Conservation (phyloP, 108 stramenopile species). For the Schizochytrium sp. region DNA sequence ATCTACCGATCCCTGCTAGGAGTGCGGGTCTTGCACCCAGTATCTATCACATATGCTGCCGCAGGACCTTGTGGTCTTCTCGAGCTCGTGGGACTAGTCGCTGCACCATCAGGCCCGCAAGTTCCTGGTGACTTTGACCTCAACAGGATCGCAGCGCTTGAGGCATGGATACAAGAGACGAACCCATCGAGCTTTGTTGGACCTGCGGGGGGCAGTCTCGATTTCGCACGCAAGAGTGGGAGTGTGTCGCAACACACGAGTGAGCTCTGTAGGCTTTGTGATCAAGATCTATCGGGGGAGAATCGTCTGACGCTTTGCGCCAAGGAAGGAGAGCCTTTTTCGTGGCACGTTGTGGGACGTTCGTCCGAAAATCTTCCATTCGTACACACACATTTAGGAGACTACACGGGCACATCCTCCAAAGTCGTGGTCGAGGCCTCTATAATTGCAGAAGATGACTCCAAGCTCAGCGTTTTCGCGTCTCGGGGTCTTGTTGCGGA, state of each 20-base stretch:
- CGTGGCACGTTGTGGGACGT: too few species aligned
- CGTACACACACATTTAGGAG: too few species aligned
- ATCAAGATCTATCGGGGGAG: background rate
- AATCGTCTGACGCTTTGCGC: background rate
- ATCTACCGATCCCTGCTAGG: background rate
- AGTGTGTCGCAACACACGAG: background rate
- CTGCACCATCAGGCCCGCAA: background rate
- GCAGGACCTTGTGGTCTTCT: background rate
- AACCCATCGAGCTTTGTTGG: background rate
- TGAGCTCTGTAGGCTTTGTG: background rate
- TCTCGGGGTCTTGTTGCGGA: too few species aligned
- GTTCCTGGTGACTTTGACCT: background rate
- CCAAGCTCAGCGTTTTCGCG: too few species aligned
- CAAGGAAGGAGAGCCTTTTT: too few species aligned
- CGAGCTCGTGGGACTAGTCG: background rate
- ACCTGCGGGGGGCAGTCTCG: background rate
- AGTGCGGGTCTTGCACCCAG: background rate
- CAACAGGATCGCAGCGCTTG: background rate
- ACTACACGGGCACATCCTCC: too few species aligned
- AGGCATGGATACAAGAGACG: background rate
- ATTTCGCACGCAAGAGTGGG: background rate
- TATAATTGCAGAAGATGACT: too few species aligned
- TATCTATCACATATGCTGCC: background rate
- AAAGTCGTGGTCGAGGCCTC: too few species aligned
- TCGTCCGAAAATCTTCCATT: too few species aligned